Percentiles rank a stretch among this genome's conserved stretches.
Conservation (phyloP, 495 filamentous ascomycete species). For the Penicillium mononematosum region DNA sequence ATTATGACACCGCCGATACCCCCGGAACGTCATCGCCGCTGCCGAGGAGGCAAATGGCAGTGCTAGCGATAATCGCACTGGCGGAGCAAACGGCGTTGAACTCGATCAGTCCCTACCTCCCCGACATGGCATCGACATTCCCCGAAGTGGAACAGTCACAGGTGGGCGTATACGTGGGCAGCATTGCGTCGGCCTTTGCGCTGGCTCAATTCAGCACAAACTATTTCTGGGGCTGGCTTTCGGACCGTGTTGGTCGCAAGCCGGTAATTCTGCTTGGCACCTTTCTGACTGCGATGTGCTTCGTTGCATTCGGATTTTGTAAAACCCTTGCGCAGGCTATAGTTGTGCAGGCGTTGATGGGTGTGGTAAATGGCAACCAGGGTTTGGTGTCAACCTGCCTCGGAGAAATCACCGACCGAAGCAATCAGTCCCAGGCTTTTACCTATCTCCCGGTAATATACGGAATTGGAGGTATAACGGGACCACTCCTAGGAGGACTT, state of each 20-base stretch:
- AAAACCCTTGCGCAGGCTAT: constrained; percentile 78
- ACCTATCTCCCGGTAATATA: constrained; percentile 92
- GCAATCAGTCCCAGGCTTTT: constrained; percentile 89
- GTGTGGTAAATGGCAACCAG: constrained; percentile 87
- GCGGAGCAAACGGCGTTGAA: constrained; percentile 96
- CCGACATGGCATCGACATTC: constrained; percentile 85
- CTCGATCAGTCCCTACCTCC: constrained; percentile 93
- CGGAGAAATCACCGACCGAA: constrained; percentile 91
- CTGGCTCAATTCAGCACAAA: constrained; percentile 89
- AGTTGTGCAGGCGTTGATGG: constrained; percentile 83
- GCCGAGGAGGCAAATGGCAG: constrained; percentile 76
- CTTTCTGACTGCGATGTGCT: constrained; percentile 72
- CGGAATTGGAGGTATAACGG: constrained; percentile 87
- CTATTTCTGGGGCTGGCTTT: constrained; percentile 91
- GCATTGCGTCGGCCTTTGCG: constrained; percentile 87
- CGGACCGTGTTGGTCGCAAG: constrained; percentile 87
- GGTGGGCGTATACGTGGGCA: constrained; percentile 85
- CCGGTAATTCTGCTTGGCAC: constrained; percentile 90
- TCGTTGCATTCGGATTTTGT: constrained; percentile 86
- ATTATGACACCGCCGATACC: constrained; percentile 32
- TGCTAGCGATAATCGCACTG: constrained; percentile 84
- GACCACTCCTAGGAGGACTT: constrained; percentile 84
- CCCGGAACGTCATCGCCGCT: constrained; percentile 59
- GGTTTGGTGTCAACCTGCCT: constrained; percentile 87
- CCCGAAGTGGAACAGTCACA: constrained; percentile 68